Conservation (phyloP, 192 early-diverging fungal genomes). For the Allomyces javanicus region DNA sequence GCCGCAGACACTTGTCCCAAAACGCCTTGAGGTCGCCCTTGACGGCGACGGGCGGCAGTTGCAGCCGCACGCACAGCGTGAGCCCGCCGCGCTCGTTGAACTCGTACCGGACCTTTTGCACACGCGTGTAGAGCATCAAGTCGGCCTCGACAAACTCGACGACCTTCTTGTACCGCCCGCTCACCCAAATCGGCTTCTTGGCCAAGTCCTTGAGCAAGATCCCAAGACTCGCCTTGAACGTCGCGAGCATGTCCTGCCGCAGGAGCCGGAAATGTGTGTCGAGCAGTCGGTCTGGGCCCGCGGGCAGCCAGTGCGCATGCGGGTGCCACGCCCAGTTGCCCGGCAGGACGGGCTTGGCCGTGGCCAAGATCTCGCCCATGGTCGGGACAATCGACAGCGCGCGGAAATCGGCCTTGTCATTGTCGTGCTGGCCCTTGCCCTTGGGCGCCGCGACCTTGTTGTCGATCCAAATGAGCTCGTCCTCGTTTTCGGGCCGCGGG, state of each 20-base stretch:
- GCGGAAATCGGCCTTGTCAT: conserved; percentile 22
- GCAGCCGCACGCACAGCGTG: too few relatives aligned
- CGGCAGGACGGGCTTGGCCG: conserved; percentile 21
- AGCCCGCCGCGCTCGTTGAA: too few relatives aligned
- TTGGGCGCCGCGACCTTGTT: too few relatives aligned
- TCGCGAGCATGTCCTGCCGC: conserved; percentile 30
- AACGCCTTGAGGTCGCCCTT: not conserved
- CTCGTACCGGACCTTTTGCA: too few relatives aligned
- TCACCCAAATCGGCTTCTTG: too few relatives aligned
- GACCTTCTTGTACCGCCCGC: too few relatives aligned
- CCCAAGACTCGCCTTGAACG: conserved; percentile 19
- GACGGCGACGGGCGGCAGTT: not conserved
- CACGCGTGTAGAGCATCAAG: too few relatives aligned
- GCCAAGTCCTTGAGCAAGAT: conserved; percentile 14
- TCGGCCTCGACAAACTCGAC: too few relatives aligned
- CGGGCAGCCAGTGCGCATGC: conserved; percentile 21
- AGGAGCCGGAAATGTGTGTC: conserved; percentile 39
- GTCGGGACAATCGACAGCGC: conserved; percentile 32
- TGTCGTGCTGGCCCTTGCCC: conserved; percentile 18
- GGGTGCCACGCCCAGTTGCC: conserved; percentile 15
- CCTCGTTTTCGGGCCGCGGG: too few relatives aligned
- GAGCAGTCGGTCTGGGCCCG: conserved; percentile 22
- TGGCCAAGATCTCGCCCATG: conserved; percentile 19
- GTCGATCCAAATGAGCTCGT: too few relatives aligned
- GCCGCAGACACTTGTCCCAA: not conserved